phyloP scores from a whole-genome alignment of 495 filamentous ascomycete species.

The Neurospora sp. region DNA sequence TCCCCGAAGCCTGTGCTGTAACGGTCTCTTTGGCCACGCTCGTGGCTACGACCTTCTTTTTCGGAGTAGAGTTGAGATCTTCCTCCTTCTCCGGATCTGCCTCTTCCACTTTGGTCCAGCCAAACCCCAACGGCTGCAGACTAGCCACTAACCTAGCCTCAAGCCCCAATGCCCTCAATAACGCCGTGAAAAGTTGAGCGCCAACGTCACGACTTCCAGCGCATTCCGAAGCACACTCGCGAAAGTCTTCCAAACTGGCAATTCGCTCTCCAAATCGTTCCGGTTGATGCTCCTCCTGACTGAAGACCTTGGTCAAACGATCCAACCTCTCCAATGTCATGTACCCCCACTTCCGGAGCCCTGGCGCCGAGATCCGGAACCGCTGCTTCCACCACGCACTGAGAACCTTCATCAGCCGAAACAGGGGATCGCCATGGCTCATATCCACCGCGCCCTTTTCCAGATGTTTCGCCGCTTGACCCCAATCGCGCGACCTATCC shows the following conservation, averaged over 20 bases:
- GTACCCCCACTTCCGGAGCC: conserved; percentile 83
- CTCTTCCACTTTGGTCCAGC: conserved; percentile 80
- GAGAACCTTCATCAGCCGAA: conserved; percentile 65
- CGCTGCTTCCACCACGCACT: conserved; percentile 79
- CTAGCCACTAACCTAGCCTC: conserved; percentile 74
- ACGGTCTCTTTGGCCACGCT: conserved; percentile 4
- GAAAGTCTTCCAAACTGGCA: conserved; percentile 52
- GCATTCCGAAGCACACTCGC: conserved; percentile 55
- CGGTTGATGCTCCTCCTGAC: conserved; percentile 49
- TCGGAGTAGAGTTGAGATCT: conserved; percentile 9
- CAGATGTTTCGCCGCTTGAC: conserved; percentile 53
- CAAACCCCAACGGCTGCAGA: conserved; percentile 82
- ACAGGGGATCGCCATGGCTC: conserved; percentile 72
- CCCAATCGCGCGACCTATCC: conserved; percentile 61
- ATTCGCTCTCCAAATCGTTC: conserved; percentile 68
- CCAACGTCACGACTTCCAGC: conserved; percentile 81
- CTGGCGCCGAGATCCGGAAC: conserved; percentile 68
- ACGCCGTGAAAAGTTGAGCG: conserved; percentile 79
- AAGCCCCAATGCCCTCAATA: conserved; percentile 73
- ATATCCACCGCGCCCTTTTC: conserved; percentile 59
- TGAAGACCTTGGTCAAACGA: conserved; percentile 53
- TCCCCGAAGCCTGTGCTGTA: conserved; percentile 12
- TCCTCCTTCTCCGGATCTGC: conserved; percentile 35
- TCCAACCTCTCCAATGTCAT: conserved; percentile 58
- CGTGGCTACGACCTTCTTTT: conserved; percentile 7